Conservation (phyloP, 179 eudicot genomes). For the Silene vulgaris region DNA sequence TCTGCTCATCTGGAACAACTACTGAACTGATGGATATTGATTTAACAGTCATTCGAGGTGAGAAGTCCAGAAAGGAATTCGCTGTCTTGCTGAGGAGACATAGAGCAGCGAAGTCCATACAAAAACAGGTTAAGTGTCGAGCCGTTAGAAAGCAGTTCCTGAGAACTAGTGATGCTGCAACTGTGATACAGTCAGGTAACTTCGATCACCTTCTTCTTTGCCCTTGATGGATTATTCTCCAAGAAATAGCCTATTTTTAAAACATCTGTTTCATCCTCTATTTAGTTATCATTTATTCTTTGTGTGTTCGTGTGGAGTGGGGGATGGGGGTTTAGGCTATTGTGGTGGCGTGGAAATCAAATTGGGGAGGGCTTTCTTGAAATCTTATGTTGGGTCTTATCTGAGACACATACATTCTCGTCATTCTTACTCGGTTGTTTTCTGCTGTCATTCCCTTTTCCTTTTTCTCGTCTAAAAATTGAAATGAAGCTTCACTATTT, state of each 20-base stretch:
- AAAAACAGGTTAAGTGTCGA: conserved; percentile 58
- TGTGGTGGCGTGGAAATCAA: no score
- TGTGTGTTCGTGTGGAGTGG: no score
- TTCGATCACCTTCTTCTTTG: not conserved
- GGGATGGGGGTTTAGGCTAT: no score
- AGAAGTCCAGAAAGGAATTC: conserved; percentile 72
- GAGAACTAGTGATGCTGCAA: conserved; percentile 50
- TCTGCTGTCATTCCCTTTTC: not conserved
- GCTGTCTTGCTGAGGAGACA: conserved; percentile 56
- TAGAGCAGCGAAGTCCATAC: conserved; percentile 73
- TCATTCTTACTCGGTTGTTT: not conserved
- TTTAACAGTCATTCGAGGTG: conserved; percentile 73
- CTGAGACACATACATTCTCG: no score
- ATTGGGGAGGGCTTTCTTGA: no score
- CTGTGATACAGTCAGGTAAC: conserved; percentile 74
- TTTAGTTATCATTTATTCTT: no score
- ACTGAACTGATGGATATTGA: not conserved
- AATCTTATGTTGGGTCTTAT: no score
- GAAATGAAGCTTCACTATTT: conserved; percentile 5
- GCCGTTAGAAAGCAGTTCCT: conserved; percentile 39
- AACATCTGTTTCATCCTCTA: no score
- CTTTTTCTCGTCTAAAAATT: not conserved
- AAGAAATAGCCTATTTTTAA: not conserved
- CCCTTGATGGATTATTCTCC: not conserved
- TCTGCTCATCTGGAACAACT: not conserved